Base-by-base conservation (phyloP, 2,329 filamentous ascomycete genomes). In the Zasmidium citrigriseum region DNA sequence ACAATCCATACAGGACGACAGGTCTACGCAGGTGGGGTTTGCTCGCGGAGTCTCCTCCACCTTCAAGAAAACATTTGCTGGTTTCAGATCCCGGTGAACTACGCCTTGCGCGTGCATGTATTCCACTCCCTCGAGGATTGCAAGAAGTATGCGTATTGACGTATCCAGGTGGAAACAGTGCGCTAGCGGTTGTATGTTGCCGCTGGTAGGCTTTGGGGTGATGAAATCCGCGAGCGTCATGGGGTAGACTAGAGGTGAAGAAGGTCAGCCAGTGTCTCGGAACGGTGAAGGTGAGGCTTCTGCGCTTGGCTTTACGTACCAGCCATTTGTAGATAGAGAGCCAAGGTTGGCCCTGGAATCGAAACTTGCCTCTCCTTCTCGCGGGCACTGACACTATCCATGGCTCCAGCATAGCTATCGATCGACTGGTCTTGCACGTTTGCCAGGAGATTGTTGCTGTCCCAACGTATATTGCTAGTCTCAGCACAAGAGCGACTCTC, bases 311-410 rank as follows among this genome's bases (percentile, higher is more conserved):
- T n/a, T n/a, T n/a, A n/a, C n/a, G n/a, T n/a, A n/a, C n/a, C n/a
- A 3, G 83, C 84, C 85, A 89, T 89, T 67, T 89, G 86, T n/a
- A 89, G 85, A 68, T 88, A 86, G 9, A 89, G 76, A 4, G 82
- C 81, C 11, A 86, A 65, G 11, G 47, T 70, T 18, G 70, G 67
- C 16, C 61, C 64, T 12, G 55, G 41, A 11, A 46, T 60, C 2
- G 54, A 46, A n/a, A 41, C 1, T 38, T 54, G 44, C 49, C 61
- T 12, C 55, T 51, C 20, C 29, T 58, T 38, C 23, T 50, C n/a
- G n/a, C n/a, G n/a, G n/a, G n/a, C 51, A 55, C 62, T 38, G 55
- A 54, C 20, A 38, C 22, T 46, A 52, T 41, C 34, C 4, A 57
- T 73, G 27, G 21, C 18, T 18, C 23, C 9, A 47, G 18, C 16